Evolutionary conservation across 1,284 basidiomycete species (phyloP).

Genomic region (Heliocybe sulcata): DNA sequence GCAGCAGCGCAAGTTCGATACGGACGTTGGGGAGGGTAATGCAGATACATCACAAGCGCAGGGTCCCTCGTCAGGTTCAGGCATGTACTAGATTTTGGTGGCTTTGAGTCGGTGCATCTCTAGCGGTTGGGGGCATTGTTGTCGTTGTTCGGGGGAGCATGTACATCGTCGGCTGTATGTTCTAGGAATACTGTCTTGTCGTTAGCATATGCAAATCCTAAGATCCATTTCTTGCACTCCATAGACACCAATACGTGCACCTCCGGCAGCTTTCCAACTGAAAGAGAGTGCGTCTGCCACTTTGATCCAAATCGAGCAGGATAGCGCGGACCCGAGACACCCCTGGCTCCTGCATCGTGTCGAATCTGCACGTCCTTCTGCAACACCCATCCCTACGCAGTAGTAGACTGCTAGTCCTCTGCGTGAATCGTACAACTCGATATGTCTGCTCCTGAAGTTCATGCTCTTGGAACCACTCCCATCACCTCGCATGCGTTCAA

Average conservation of each 20-base stretch:
- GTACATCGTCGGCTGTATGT: too few relatives aligned
- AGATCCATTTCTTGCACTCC: too few relatives aligned
- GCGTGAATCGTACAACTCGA: slow-evolving; percentile 18
- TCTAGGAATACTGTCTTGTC: too few relatives aligned
- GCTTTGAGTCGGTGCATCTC: not conserved
- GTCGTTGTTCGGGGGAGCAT: too few relatives aligned
- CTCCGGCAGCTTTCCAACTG: too few relatives aligned
- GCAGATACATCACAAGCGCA: not conserved
- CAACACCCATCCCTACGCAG: slow-evolving; percentile 20
- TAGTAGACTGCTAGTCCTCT: slow-evolving; percentile 82
- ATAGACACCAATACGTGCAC: too few relatives aligned
- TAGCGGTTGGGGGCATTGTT: not conserved
- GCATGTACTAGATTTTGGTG: not conserved
- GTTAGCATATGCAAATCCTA: too few relatives aligned
- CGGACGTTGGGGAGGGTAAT: slow-evolving; percentile 23
- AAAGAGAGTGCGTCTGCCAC: too few relatives aligned
- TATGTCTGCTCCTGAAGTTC: slow-evolving; percentile 76
- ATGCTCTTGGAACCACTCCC: slow-evolving; percentile 74
- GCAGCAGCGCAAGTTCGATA: slow-evolving; percentile 37
- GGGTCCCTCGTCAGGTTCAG: not conserved
- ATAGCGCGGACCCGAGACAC: too few relatives aligned
- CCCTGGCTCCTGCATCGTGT: too few relatives aligned
- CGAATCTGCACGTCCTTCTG: not conserved
- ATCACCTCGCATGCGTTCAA: slow-evolving; percentile 93
- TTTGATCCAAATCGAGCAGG: too few relatives aligned